Conservation (phyloP, 2,329 filamentous ascomycete genomes). For the Calycina marina region DNA sequence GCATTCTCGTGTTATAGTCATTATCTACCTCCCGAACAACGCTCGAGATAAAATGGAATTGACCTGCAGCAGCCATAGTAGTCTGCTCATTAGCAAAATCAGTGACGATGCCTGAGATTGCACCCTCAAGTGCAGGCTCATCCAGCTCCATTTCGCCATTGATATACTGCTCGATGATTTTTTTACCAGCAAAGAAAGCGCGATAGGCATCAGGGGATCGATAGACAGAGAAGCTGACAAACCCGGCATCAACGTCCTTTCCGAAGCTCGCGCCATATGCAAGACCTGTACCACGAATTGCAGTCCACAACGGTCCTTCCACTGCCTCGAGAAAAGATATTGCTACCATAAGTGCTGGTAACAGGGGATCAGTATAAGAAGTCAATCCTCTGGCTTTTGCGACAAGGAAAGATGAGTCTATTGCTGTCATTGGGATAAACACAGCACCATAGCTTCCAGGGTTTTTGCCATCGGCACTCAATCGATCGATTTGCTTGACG, state of each 20-base stretch:
- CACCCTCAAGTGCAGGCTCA: conserved; percentile 57
- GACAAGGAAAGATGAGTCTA: conserved; percentile 82
- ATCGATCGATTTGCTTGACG: conserved; percentile 51
- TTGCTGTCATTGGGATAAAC: conserved; percentile 78
- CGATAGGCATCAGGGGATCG: conserved; percentile 80
- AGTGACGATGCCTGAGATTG: conserved; percentile 79
- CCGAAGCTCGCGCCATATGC: conserved; percentile 79
- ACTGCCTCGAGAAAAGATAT: conserved; percentile 83
- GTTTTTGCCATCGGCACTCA: conserved; percentile 58
- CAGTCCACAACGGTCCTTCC: conserved; percentile 88
- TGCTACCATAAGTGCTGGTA: conserved; percentile 78
- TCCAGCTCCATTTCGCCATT: conserved; percentile 61
- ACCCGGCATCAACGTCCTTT: conserved; percentile 63
- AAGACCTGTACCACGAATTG: conserved; percentile 81
- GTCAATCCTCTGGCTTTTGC: conserved; percentile 60
- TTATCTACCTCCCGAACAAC: conserved; percentile 63
- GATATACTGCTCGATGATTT: conserved; percentile 61
- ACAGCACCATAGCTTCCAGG: conserved; percentile 63
- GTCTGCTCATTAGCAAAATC: conserved; percentile 77
- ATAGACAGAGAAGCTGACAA: conserved; percentile 75
- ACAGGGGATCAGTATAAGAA: conserved; percentile 59
- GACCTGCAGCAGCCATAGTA: conserved; percentile 69
- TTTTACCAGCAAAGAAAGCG: conserved; percentile 64
- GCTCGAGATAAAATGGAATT: conserved; percentile 68
- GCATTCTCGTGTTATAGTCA: conserved; percentile 63